Evolutionary conservation across 305 asterid genomes (phyloP), one percentile per base, ranked within the genome.

Genomic region (Galium porrigens): DNA sequence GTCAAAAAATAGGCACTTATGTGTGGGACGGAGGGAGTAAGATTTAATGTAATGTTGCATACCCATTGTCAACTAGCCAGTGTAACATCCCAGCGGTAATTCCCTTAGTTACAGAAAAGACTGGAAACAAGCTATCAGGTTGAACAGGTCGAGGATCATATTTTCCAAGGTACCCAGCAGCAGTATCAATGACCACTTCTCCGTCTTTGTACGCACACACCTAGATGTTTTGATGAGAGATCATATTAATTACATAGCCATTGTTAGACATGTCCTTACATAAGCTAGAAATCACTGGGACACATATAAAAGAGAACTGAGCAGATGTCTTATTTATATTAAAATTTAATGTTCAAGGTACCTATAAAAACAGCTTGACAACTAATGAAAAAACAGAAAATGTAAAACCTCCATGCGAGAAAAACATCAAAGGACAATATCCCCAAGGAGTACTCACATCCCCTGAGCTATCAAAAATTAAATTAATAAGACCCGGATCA

Each of bases 191-290:
- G 72, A 92, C 83, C 76, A 92, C 97, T 77, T 87, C 85, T 69
- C 99, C 99, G 76, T 92, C 95, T 82, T 85, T 92, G 77, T 92
- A 92, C 69, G 99, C 99, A 78, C 99, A 92, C 54, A 92, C 97
- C 99, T 92, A 52, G 17, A 56, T 54, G 39, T 58, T 54, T 65
- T 39, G 53, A 60, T 29, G 51, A 63, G 70, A 44, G 72, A 25
- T 4, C 9, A 7, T 20, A 39, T 27, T 41, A 17, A 27, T 39
- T 37, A 10, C n/a, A 30, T 11, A 34, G 17, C 39, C 5, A 56
- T 25, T 56, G 22, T 15, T 12, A 63, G 54, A 54, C 65, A 17
- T 27, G 10, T 1, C 44, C 12, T 5, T n/a, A 46, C 34, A 54
- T 33, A 15, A 32, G 29, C 22, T 10, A 22, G 11, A 48, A 25